Base-by-base conservation (phyloP, 192 early-diverging fungal species). In the Mortierella alpina region DNA sequence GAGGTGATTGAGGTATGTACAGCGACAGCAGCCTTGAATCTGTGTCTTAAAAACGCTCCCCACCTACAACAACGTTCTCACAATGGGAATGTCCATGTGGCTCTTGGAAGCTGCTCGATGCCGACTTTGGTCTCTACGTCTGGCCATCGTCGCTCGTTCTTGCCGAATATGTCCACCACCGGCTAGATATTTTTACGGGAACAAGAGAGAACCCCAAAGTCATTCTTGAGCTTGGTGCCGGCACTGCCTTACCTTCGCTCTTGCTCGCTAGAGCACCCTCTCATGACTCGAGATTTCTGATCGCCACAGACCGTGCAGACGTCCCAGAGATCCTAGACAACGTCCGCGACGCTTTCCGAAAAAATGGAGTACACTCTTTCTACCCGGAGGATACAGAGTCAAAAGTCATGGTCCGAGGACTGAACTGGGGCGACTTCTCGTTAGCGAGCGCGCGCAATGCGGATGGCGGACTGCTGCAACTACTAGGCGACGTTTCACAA, bases 71-170 rank as follows among this genome's bases (percentile, higher is more conserved):
- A 11, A 44, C 46, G 44, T n/a, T 17, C 44, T 31, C 31, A 31
- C 31, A 31, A 31, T 31, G 31, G 31, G 3, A 31, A 3, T 31
- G 31, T n/a, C 39, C 46, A 51, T 22, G 58, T 47, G 1, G 17
- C 14, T 6, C 40, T 22, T 10, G 40, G 46, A 68, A 92, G 88
- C 53, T 88, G 48, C 55, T 92, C 12, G 85, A 91, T 57, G 68
- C 86, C 17, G 75, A 83, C 7, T 92, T 89, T 77, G 92, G 90
- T 15, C 80, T 84, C 54, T 92, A 94, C 72, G 66, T 92, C 51
- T 95, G 94, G 94, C 93, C 93, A 6, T 90, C 90, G 13, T 72
- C 94, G 0, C 72, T 92, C 9, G 87, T 94, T 2, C 81, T 95
- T 12, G 71, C 90, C 2, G 86, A 90, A 17, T 93, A 85, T 61